These are phyloP conservation scores for Pleurotus giganteus DNA, from an alignment of 768 basidiomycete genomes.

Conservation along the genomic window DNA sequence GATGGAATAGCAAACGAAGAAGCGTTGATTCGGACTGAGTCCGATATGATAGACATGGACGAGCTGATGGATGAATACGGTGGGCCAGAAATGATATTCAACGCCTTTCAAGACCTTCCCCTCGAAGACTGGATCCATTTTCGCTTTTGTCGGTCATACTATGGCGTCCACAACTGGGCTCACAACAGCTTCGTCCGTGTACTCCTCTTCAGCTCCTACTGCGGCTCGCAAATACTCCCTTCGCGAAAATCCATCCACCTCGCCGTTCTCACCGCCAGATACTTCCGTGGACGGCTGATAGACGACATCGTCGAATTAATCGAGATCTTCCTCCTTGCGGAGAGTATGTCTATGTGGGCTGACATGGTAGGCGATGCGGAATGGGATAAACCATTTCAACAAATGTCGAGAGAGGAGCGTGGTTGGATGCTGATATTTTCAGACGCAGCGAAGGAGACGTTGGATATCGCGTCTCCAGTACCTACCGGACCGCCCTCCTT, in stretches of 20 bases:
- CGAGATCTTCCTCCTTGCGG: not conserved
- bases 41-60: constrained; percentile 8
- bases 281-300: not conserved
- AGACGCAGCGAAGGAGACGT: constrained; percentile 12
- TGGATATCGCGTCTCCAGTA: not conserved
- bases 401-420: constrained; percentile 12
- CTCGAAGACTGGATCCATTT: constrained; percentile 17
- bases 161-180: constrained; percentile 16
- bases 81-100: constrained; percentile 10
- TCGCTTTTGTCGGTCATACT: constrained; percentile 17
- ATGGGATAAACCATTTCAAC: constrained; percentile 10
- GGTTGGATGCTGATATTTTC: constrained; percentile 8
- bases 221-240: constrained; percentile 11
- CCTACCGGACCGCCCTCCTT: constrained; percentile 1
- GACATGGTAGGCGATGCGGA: constrained; percentile 10
- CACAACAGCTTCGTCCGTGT: constrained; percentile 16
- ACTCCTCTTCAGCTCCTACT: constrained; percentile 16
- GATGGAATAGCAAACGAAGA: no score
- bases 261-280: not conserved
- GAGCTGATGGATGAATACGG: not conserved
- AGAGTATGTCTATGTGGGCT: not conserved
- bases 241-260: not conserved
- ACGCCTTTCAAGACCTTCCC: constrained; percentile 12
- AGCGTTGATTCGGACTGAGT: not conserved
- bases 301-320: not conserved